Percentiles rank a stretch among this genome's conserved stretches.
Evolutionary conservation across 306 rosid genomes (phyloP).

Genomic region (Medicago arabica): DNA sequence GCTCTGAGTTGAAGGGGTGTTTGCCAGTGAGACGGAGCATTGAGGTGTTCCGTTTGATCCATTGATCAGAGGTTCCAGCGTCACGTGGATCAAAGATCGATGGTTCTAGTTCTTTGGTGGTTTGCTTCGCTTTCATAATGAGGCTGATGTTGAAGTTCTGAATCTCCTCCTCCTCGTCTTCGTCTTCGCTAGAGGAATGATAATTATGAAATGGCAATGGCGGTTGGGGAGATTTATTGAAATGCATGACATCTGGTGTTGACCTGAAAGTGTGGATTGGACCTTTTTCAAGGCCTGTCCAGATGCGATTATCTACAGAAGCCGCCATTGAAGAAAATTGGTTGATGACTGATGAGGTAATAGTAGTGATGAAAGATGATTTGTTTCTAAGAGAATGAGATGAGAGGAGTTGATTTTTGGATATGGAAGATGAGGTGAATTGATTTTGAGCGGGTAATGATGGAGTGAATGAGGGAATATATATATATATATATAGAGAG

Average conservation of each 20-base stretch:
- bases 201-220: background rate
- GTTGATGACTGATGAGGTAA: background rate
- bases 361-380: too few relatives aligned
- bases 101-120: conserved; percentile 51
- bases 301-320: background rate
- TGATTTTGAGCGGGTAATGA: background rate
- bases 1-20: conserved; percentile 59
- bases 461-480: background rate
- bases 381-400: too few relatives aligned
- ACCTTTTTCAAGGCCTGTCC: background rate
- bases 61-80: conserved; percentile 69
- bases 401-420: background rate
- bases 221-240: background rate
- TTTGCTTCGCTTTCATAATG: background rate
- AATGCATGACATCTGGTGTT: background rate
- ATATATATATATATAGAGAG: too few relatives aligned
- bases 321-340: background rate
- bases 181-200: background rate
- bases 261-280: background rate
- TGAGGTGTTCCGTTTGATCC: conserved; percentile 71
- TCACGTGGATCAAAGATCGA: conserved; percentile 64
- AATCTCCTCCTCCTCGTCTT: background rate
- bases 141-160: background rate
- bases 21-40: conserved; percentile 79
- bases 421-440: background rate